Conservation (phyloP, 169 alveolate species). For the Plasmodium sp. region DNA sequence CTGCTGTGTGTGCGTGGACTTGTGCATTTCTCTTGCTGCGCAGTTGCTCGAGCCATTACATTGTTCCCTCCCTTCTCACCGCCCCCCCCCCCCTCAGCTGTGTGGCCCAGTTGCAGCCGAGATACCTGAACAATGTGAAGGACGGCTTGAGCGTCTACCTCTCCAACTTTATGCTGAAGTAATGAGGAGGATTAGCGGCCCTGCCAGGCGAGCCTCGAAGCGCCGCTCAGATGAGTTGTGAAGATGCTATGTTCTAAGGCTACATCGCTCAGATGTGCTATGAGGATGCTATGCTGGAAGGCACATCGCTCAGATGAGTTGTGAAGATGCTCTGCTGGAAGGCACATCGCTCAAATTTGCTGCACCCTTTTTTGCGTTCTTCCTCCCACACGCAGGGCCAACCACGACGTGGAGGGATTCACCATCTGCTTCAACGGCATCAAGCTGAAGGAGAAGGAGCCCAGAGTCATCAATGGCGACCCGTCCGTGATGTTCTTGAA, state of each 20-base stretch:
- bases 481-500: conserved; percentile 41
- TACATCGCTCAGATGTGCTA: background rate
- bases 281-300: no score
- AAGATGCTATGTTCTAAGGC: background rate
- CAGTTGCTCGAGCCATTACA: background rate
- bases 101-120: conserved; percentile 49
- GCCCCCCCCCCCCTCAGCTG: background rate
- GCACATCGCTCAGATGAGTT: background rate
- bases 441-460: conserved; percentile 41
- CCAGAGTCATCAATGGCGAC: conserved; percentile 14
- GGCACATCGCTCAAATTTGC: background rate
- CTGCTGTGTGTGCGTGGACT: background rate
- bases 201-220: background rate
- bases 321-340: background rate
- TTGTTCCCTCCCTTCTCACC: background rate
- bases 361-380: background rate
- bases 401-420: conserved; percentile 64
- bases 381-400: background rate
- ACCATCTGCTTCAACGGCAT: conserved; percentile 34
- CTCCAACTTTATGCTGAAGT: conserved; percentile 57
- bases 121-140: background rate
- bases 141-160: conserved; percentile 39
- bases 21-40: background rate
- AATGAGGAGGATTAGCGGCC: background rate
- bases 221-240: background rate